phyloP scores from a whole-genome alignment of 495 filamentous ascomycete genomes.

The Umbilicaria muhlenbergii region DNA sequence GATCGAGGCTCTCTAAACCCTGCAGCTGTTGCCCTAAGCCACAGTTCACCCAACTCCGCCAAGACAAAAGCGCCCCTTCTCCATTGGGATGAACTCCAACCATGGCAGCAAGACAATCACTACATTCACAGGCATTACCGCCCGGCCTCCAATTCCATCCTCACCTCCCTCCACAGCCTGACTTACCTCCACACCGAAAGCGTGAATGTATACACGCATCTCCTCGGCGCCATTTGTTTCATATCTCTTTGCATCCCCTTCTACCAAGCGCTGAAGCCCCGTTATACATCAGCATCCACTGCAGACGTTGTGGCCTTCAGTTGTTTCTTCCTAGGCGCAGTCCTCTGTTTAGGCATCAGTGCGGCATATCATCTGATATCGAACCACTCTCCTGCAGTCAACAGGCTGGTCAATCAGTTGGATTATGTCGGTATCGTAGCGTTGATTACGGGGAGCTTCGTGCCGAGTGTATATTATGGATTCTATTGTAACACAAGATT shows the following conservation, averaged over 20 bases:
- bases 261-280: conserved; percentile 36
- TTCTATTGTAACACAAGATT: conserved; percentile 51
- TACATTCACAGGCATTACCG: conserved; percentile 62
- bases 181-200: conserved; percentile 79
- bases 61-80: conserved; percentile 17
- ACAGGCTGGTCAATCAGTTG: conserved; percentile 51
- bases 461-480: conserved; percentile 77
- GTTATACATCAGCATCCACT: conserved; percentile 46
- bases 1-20: conserved; percentile 5
- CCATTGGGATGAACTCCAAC: conserved; percentile 47
- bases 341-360: conserved; percentile 68
- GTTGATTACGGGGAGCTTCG: conserved; percentile 75
- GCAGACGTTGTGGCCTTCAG: conserved; percentile 56
- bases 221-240: conserved; percentile 44
- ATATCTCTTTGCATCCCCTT: conserved; percentile 15
- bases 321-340: conserved; percentile 67
- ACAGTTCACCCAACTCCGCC: too few species aligned
- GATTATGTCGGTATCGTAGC: conserved; percentile 87
- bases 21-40: not conserved
- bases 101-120: conserved; percentile 65
- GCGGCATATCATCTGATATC: conserved; percentile 62
- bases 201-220: conserved; percentile 90
- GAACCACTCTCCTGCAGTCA: conserved; percentile 46
- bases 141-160: conserved; percentile 48
- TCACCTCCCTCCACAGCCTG: conserved; percentile 45